Conservation (phyloP, 768 basidiomycete genomes). For the Tricholoma saponaceum region DNA sequence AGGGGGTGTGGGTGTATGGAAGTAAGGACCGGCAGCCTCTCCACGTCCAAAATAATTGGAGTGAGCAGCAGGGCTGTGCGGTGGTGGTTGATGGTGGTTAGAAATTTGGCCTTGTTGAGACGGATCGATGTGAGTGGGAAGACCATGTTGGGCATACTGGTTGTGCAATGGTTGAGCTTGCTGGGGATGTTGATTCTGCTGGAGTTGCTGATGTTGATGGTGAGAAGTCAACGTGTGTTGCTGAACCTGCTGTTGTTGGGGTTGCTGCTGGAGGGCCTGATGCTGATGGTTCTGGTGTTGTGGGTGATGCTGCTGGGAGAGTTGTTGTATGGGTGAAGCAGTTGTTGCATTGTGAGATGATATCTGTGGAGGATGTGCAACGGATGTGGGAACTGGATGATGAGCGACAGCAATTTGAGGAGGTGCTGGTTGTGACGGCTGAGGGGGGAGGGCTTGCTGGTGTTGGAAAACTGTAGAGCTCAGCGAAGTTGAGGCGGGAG, state of each 20-base stretch:
- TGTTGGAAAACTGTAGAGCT: constrained; percentile 45
- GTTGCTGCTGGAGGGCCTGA: constrained; percentile 13
- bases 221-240: constrained; percentile 10
- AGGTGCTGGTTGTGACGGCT: constrained; percentile 8
- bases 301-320: constrained; percentile 36
- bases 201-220: constrained; percentile 29
- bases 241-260: constrained; percentile 21
- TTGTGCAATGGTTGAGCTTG: constrained; percentile 42
- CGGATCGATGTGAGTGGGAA: constrained; percentile 64
- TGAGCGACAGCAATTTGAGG: constrained; percentile 20
- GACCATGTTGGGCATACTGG: constrained; percentile 62
- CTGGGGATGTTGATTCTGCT: constrained; percentile 37
- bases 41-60: constrained; percentile 68
- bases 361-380: constrained; percentile 23
- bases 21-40: constrained; percentile 57
- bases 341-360: constrained; percentile 21
- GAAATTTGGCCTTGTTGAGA: constrained; percentile 38
- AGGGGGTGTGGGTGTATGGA: constrained; percentile 77
- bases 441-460: constrained; percentile 35
- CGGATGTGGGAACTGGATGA: constrained; percentile 21
- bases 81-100: constrained; percentile 31
- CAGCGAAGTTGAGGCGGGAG: constrained; percentile 34
- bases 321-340: constrained; percentile 39
- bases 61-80: constrained; percentile 35
- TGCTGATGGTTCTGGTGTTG: constrained; percentile 30